These are phyloP conservation scores for Cucumis cinereus DNA, from an alignment of 306 rosid genomes.

Conservation along the genomic window DNA sequence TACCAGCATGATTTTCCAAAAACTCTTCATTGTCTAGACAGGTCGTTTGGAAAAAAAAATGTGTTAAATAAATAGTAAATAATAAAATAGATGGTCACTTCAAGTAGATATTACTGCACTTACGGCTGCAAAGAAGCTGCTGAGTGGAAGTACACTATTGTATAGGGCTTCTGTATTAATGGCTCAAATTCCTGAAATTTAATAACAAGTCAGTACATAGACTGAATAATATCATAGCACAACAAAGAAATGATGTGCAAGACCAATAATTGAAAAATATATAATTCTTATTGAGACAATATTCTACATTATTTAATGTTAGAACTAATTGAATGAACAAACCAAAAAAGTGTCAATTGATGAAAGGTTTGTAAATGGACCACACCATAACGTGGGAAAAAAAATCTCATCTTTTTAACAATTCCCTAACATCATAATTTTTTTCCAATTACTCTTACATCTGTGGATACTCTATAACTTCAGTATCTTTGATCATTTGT, in stretches of 20 bases:
- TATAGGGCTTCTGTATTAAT: slow-evolving; percentile 81
- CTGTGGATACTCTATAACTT: too few relatives aligned
- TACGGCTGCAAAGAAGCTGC: slow-evolving; percentile 94
- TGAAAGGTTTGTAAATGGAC: too few relatives aligned
- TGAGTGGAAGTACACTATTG: slow-evolving; percentile 87
- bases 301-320: too few relatives aligned
- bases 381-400: too few relatives aligned
- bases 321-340: too few relatives aligned
- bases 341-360: too few relatives aligned
- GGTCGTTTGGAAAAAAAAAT: neutral
- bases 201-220: neutral
- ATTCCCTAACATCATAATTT: neutral
- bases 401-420: neutral
- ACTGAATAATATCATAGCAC: neutral
- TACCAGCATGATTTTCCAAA: neutral
- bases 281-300: too few relatives aligned
- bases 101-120: slow-evolving; percentile 26
- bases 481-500: too few relatives aligned
- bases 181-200: slow-evolving; percentile 92
- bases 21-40: neutral
- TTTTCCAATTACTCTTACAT: neutral
- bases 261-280: neutral
- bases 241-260: neutral
- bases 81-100: neutral
- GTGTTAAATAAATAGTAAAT: neutral